Conservation (phyloP, 768 basidiomycete species). For the Lactarius quietus region DNA sequence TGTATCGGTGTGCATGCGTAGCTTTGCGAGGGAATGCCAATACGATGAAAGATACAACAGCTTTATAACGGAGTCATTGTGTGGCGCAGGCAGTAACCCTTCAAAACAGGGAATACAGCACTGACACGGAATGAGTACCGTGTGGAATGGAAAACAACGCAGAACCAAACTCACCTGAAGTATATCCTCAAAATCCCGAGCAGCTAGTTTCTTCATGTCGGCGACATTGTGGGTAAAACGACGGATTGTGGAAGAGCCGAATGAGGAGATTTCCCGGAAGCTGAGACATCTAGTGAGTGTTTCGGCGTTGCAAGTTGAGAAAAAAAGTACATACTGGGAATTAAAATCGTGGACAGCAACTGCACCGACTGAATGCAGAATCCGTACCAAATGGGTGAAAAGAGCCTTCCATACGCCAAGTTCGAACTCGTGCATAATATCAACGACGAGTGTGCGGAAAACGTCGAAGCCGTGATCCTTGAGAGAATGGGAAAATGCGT, state of each 20-base stretch:
- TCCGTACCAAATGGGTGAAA: not conserved
- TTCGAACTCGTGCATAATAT: no score
- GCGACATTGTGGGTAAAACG: not conserved
- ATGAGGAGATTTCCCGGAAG: not conserved
- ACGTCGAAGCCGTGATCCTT: no score
- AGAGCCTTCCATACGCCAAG: no score
- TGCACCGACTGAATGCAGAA: not conserved
- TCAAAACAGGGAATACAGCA: not conserved
- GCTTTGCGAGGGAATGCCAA: not conserved
- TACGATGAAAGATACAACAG: not conserved
- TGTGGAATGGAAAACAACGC: not conserved
- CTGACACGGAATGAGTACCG: not conserved
- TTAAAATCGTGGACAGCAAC: not conserved
- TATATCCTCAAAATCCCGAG: not conserved
- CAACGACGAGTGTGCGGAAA: no score
- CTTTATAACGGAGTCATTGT: not conserved
- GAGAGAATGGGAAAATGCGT: no score
- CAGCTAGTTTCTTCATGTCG: not conserved
- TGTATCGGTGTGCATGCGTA: not conserved
- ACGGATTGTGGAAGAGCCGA: not conserved
- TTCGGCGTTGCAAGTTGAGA: no score
- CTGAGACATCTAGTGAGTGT: not conserved
- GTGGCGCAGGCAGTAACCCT: not conserved
- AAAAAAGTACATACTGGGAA: not conserved
- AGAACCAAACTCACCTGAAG: not conserved